Evolutionary conservation across 2,329 filamentous ascomycete genomes (phyloP).

Genomic region (Pseudocercospora fuligena): DNA sequence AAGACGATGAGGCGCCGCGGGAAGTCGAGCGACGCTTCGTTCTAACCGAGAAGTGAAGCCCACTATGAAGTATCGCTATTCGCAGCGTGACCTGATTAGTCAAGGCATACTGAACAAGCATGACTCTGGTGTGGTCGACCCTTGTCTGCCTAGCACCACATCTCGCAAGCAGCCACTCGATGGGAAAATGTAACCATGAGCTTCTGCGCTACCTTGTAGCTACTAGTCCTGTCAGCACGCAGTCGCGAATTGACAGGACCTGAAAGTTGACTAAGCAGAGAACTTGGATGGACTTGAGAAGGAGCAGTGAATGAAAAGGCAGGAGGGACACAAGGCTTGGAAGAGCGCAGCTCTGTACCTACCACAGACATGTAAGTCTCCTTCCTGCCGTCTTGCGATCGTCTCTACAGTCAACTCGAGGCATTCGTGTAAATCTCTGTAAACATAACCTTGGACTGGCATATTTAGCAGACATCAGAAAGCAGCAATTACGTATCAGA

Average conservation of each 20-base stretch:
- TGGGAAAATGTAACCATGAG: not conserved
- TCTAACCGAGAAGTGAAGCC: conserved; percentile 42
- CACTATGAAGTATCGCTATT: not conserved
- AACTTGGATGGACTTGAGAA: not conserved
- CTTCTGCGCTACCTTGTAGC: not conserved
- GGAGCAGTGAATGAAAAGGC: not conserved
- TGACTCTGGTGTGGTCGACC: not conserved
- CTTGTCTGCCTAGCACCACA: not conserved
- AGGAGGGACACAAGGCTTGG: not conserved
- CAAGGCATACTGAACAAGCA: not conserved
- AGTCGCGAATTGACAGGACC: not conserved
- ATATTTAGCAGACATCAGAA: not conserved
- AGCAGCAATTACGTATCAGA: not conserved
- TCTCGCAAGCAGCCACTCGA: not conserved
- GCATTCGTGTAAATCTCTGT: not conserved
- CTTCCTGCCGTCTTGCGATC: not conserved
- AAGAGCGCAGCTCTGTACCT: not conserved
- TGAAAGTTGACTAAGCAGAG: not conserved
- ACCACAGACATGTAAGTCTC: not conserved
- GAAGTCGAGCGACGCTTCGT: conserved; percentile 58
- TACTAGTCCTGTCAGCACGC: not conserved
- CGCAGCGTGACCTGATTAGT: not conserved
- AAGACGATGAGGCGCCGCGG: conserved; percentile 55
- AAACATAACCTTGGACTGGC: not conserved
- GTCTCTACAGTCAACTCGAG: not conserved